These are phyloP conservation scores for Rhizomucor pusillus DNA, from an alignment of 371 early-diverging fungal genomes.

Conservation along the genomic window DNA sequence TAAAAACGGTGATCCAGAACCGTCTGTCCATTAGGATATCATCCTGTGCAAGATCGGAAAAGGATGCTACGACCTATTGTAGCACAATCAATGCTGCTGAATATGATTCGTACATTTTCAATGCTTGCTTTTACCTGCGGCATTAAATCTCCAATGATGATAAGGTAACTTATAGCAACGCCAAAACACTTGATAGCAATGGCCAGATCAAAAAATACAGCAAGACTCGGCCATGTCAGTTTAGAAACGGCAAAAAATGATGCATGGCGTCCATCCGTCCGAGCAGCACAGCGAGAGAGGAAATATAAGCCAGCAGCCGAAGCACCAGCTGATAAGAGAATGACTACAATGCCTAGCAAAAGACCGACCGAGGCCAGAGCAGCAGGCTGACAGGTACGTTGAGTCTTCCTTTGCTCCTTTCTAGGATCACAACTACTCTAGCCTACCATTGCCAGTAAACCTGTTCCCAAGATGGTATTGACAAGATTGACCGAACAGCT, in stretches of 20 bases:
- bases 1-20: slow-evolving; percentile 86
- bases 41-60: slow-evolving; percentile 21
- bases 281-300: slow-evolving; percentile 71
- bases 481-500: slow-evolving; percentile 72
- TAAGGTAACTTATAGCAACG: slow-evolving; percentile 97
- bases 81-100: not conserved
- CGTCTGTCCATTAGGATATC: slow-evolving; percentile 53
- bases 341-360: slow-evolving; percentile 75
- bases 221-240: slow-evolving; percentile 90
- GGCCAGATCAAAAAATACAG: slow-evolving; percentile 91
- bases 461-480: slow-evolving; percentile 96
- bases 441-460: slow-evolving; percentile 94
- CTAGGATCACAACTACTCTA: not conserved
- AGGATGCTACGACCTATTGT: slow-evolving; percentile 33
- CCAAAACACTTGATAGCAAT: slow-evolving; percentile 99
- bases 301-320: slow-evolving; percentile 87
- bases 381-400: slow-evolving; percentile 51
- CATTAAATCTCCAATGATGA: slow-evolving; percentile 96
- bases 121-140: slow-evolving; percentile 58
- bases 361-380: slow-evolving; percentile 88
- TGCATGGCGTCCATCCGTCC: slow-evolving; percentile 71
- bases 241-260: slow-evolving; percentile 90
- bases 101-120: not conserved
- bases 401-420: not conserved
- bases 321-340: slow-evolving; percentile 71